A percentile compares a stretch with the other conserved stretches of the same genome.
Evolutionary conservation across 2,329 filamentous ascomycete species (phyloP).

Genomic region (Colletotrichum sp.): DNA sequence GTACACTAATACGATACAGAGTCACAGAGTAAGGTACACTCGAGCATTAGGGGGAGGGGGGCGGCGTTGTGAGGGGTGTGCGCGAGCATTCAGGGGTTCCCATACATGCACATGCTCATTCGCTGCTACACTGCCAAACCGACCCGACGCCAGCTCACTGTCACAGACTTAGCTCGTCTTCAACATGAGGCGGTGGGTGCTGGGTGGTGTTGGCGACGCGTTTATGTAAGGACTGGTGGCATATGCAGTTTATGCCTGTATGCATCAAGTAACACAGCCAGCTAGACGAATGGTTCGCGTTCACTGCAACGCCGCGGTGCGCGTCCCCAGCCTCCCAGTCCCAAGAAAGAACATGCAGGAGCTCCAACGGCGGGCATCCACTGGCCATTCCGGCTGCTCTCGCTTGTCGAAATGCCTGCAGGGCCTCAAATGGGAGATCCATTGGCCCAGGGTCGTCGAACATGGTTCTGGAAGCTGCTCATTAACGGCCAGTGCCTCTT

Average conservation of each 20-base stretch:
- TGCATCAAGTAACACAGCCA: background rate
- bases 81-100: conserved; percentile 16
- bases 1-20: background rate
- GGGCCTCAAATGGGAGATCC: background rate
- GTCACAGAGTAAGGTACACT: background rate
- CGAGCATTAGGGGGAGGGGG: background rate
- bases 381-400: background rate
- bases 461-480: conserved; percentile 16
- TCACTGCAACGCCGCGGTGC: background rate
- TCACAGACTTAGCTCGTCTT: background rate
- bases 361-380: background rate
- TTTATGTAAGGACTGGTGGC: background rate
- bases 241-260: background rate
- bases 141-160: conserved; percentile 4
- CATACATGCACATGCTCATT: conserved; percentile 14
- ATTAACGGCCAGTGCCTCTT: conserved; percentile 1
- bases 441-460: conserved; percentile 5
- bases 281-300: background rate
- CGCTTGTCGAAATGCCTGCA: conserved; percentile 15
- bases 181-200: background rate
- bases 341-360: background rate
- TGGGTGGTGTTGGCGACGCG: background rate
- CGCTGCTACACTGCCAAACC: background rate
- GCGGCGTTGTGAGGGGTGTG: background rate
- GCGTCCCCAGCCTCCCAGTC: background rate